phyloP scores from a whole-genome alignment of 1,139 yeast genomes.

The Zygoascus meyerae region DNA sequence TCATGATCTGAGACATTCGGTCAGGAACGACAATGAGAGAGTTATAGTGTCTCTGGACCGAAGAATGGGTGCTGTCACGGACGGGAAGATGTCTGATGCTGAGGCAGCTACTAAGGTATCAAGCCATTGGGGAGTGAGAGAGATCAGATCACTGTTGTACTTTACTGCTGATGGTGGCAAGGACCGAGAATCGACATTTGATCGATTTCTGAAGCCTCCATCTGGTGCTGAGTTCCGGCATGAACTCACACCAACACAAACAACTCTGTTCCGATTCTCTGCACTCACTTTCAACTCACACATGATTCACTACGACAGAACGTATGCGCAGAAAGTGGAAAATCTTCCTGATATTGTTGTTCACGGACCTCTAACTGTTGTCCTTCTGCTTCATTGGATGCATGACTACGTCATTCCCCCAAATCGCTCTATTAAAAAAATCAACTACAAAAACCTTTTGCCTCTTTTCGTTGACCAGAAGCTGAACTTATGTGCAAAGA shows the following conservation, averaged over 20 bases:
- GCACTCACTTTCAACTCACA: constrained; percentile 78
- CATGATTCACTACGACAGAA: constrained; percentile 64
- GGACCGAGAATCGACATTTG: constrained; percentile 17
- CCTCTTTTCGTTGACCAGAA: constrained; percentile 42
- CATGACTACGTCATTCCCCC: constrained; percentile 14
- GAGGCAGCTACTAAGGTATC: constrained; percentile 8
- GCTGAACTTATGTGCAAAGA: constrained; percentile 25
- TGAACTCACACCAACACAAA: constrained; percentile 28
- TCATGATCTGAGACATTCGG: constrained; percentile 17
- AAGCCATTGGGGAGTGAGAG: constrained; percentile 28
- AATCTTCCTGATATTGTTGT: constrained; percentile 56
- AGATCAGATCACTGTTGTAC: constrained; percentile 30
- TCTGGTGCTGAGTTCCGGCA: constrained; percentile 17
- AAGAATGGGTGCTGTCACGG: constrained; percentile 14
- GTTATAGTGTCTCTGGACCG: constrained; percentile 31
- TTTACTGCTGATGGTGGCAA: constrained; percentile 24
- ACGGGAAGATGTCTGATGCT: constrained; percentile 6
- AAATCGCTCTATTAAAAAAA: constrained; percentile 26
- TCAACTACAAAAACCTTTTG: constrained; percentile 46
- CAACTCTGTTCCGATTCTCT: constrained; percentile 53
- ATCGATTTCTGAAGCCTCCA: constrained; percentile 19
- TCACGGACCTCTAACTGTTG: constrained; percentile 77
- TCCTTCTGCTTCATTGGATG: constrained; percentile 49
- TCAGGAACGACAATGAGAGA: constrained; percentile 17
- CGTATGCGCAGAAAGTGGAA: constrained; percentile 50